Evolutionary conservation across 163 green algal species (phyloP).

Genomic region (Coccomyxa subellipsoidea): DNA sequence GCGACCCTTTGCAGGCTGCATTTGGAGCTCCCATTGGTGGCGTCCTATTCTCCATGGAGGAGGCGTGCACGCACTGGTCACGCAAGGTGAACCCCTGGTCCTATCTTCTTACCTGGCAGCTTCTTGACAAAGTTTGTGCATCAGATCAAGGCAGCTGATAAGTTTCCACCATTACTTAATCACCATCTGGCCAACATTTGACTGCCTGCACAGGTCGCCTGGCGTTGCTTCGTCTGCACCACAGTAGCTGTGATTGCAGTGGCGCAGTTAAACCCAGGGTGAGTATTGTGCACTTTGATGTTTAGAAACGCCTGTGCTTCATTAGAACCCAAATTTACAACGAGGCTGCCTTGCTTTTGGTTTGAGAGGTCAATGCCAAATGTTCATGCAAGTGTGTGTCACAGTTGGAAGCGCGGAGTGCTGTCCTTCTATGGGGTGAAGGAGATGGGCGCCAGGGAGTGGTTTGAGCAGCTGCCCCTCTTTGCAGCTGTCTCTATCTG

Average conservation of each 20-base stretch:
- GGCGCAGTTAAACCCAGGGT: slow-evolving; percentile 43
- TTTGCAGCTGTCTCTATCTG: slow-evolving; percentile 65
- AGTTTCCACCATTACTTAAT: too few species aligned
- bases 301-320: not conserved
- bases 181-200: too few species aligned
- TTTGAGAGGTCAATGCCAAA: not conserved
- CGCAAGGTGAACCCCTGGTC: slow-evolving; percentile 43
- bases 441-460: slow-evolving; percentile 65
- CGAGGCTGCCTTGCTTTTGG: too few species aligned
- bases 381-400: not conserved
- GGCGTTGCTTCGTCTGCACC: slow-evolving; percentile 83
- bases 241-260: slow-evolving; percentile 66
- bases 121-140: too few species aligned
- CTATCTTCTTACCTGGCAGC: too few species aligned
- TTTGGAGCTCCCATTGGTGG: slow-evolving; percentile 92
- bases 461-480: slow-evolving; percentile 81
- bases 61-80: slow-evolving; percentile 86
- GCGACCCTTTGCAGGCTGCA: slow-evolving; percentile 52
- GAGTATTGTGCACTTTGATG: not conserved
- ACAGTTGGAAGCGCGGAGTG: slow-evolving; percentile 54
- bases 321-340: too few species aligned
- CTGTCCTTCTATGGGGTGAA: slow-evolving; percentile 48
- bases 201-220: slow-evolving; percentile 51
- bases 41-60: slow-evolving; percentile 91
- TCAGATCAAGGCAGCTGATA: too few species aligned